Conservation (phyloP, 495 filamentous ascomycete genomes). For the Chaetomidium leptoderma region DNA sequence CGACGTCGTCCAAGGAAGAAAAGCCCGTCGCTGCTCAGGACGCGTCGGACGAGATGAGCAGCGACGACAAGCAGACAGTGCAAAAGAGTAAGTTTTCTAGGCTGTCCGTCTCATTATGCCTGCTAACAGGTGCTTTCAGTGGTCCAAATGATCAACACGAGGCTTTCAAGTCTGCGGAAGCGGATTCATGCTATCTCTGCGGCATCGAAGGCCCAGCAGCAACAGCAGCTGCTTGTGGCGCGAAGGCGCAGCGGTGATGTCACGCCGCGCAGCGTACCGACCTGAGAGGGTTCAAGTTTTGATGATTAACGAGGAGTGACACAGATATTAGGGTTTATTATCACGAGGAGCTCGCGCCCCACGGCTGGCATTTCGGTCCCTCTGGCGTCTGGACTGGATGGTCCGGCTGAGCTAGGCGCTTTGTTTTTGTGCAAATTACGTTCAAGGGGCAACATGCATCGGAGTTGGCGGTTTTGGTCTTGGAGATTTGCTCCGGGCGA, state of each 20-base stretch:
- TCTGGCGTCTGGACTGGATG: not conserved
- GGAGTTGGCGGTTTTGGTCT: constrained; percentile 11
- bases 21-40: constrained; percentile 42
- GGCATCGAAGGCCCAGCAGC: constrained; percentile 37
- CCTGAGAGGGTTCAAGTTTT: constrained; percentile 25
- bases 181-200: constrained; percentile 43
- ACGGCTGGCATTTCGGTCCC: constrained; percentile 3
- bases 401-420: not conserved
- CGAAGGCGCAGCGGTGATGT: constrained; percentile 46
- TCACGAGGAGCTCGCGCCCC: constrained; percentile 12
- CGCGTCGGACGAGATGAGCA: constrained; percentile 55
- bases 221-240: constrained; percentile 29
- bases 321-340: constrained; percentile 16
- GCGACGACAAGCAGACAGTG: constrained; percentile 56
- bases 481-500: not conserved
- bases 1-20: constrained; percentile 38
- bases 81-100: constrained; percentile 4
- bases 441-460: constrained; percentile 12
- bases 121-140: constrained; percentile 33
- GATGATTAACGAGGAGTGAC: constrained; percentile 22
- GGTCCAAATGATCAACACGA: constrained; percentile 44
- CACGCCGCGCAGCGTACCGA: constrained; percentile 41
- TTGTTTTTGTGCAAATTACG: constrained; percentile 12
- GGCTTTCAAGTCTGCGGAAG: constrained; percentile 41
- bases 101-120: not conserved